Evolutionary conservation across 1,139 yeast species (phyloP), one percentile per base, ranked within the genome.

Genomic region (Chernovozyma aurita): DNA sequence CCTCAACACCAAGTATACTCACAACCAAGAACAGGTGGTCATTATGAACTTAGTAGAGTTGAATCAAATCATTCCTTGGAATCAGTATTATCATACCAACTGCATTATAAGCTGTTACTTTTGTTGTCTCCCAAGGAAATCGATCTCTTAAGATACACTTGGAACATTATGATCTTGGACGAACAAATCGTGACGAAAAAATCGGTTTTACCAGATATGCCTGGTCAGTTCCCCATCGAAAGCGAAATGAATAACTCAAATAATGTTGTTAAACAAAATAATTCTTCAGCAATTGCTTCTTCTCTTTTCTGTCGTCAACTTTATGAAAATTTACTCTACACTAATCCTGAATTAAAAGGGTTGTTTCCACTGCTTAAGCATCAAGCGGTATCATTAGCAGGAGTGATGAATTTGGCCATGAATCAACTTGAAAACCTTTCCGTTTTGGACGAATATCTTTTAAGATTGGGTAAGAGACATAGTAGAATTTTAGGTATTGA

Each of bases 321-420:
- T 47, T 81, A 80, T 56, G 68, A 74, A 34, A 81, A 80, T 52
- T 54, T 80, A 41, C 58, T 81, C 30, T 56, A 68, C 4, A 73
- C 73, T 69, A 75, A 73, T 45, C 72, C 80, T 1, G 59, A 60
- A 22, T 62, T 81, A 40, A 81, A 78, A 45, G 64, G 62, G 29
- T 54, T 76, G 49, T 80, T 79, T 53, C 87, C 88, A 0, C 73
- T 80, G 13, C 73, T 80, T 43, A 74, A 73, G 45, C 83, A 80
- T 46, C 87, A 82, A 59, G 88, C 94, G 0, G 76, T 78, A 7
- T 76, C 90, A 15, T 82, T 85, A 65, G 88, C 94, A 1, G 92
- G 92, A 3, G 86, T 81, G n/a, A 54, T 82, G 52, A 68, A 81
- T n/a, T 65, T 77, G 35, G 80, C 84, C 4, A 71, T 81, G 37